Evolutionary conservation across 1,139 yeast species (phyloP), one percentile per base, ranked within the genome.

Genomic region (Yamadazyma aaseri): DNA sequence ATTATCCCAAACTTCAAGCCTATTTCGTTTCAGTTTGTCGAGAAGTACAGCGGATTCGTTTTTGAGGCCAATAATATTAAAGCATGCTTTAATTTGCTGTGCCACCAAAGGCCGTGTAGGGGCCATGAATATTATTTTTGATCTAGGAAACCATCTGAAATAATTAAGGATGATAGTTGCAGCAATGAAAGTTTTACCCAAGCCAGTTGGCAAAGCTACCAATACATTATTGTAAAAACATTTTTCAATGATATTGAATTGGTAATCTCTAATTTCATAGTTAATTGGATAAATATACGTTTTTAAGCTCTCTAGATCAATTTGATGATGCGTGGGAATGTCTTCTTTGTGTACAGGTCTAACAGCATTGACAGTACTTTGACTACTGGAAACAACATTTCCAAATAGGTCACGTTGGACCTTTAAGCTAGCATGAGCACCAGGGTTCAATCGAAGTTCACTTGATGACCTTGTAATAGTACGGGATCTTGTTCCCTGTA

Each of bases 81-180:
- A 72, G 51, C 97, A 92, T 1, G 97, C 97, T 50, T 85, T 86
- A 46, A 92, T 85, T 57, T 94, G 98, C 58, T 94, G 99, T 0
- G 96, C 92, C n/a, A 94, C 98, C 39, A 94, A 69, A 0, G 99
- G 99, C 46, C 89, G 71, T 0, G 99, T 94, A 0, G 99, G 99
- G 0, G 99, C 98, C 82, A 92, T 81, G 54, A 94, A 94, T 5
- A 94, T 75, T 44, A 92, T 78, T 53, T 89, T 92, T 4, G 89
- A 79, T 10, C 63, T 59, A 6, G 76, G 76, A 32, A 81, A 85
- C 98, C 98, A 94, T 32, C 95, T 64, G 47, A 76, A 80, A 60
- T 76, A 94, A 53, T 94, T 94, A 38, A 90, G 69, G 87, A 94
- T 94, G 18, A 92, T 94, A 0, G 96, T 83, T 27, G 95, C 81